Evolutionary conservation across 2,329 filamentous ascomycete genomes (phyloP).

Genomic region (Chaetothyriales sp.): DNA sequence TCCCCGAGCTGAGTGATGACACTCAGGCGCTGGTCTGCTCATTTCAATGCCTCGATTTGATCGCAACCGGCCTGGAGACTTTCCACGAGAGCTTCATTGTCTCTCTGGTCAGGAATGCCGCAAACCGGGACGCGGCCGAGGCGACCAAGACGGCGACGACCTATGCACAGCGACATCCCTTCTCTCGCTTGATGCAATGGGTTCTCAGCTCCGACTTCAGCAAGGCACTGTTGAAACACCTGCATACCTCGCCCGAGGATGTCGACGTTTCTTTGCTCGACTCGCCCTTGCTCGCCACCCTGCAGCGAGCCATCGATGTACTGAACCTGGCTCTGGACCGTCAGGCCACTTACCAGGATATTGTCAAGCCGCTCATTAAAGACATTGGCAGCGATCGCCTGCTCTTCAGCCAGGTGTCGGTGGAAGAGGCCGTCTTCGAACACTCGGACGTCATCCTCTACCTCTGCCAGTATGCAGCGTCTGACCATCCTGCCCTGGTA

Average conservation of each 20-base stretch:
- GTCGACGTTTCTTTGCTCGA: conserved; percentile 58
- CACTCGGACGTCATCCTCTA: conserved; percentile 66
- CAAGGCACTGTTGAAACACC: conserved; percentile 57
- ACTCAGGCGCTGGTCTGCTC: conserved; percentile 59
- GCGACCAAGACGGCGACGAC: conserved; percentile 28
- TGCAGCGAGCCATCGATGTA: conserved; percentile 68
- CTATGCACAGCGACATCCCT: conserved; percentile 83
- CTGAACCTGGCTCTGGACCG: conserved; percentile 70
- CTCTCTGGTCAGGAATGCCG: conserved; percentile 7
- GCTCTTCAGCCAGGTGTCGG: conserved; percentile 56
- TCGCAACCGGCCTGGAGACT: conserved; percentile 58
- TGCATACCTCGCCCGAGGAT: conserved; percentile 60
- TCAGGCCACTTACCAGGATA: conserved; percentile 79
- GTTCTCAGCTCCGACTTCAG: conserved; percentile 88
- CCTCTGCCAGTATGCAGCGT: conserved; percentile 72
- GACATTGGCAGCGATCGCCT: conserved; percentile 45
- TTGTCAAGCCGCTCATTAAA: conserved; percentile 67
- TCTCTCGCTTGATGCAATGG: conserved; percentile 93
- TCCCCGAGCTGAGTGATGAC: conserved; percentile 49
- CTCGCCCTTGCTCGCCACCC: conserved; percentile 65
- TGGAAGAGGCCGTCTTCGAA: conserved; percentile 79
- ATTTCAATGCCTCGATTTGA: conserved; percentile 71
- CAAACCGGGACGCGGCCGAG: conserved; percentile 3
- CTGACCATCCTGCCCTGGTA: conserved; percentile 66
- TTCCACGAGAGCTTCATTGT: conserved; percentile 86